Percentiles rank a stretch among this genome's conserved stretches.
Conservation (phyloP, 495 filamentous ascomycete genomes). For the Penicillium canariense region DNA sequence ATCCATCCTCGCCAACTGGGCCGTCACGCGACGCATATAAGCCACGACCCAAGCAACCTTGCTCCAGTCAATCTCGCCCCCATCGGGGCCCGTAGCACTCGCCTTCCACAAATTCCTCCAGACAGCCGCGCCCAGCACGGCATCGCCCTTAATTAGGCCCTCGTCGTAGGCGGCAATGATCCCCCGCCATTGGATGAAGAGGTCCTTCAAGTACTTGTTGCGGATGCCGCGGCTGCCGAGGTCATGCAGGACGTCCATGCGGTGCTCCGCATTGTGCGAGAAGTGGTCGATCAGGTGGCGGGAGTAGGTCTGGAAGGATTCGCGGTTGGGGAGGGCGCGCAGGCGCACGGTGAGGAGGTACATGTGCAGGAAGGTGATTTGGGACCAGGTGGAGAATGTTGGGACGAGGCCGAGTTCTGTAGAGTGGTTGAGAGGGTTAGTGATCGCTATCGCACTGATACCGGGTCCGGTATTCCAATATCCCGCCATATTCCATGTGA, state of each 20-base stretch:
- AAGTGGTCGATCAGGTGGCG: constrained; percentile 87
- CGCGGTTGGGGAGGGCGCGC: constrained; percentile 64
- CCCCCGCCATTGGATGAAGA: constrained; percentile 90
- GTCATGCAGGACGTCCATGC: constrained; percentile 73
- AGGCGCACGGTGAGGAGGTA: constrained; percentile 88
- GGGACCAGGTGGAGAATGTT: constrained; percentile 93
- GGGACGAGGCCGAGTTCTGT: constrained; percentile 62
- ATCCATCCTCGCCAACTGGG: constrained; percentile 57
- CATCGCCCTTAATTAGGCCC: constrained; percentile 76
- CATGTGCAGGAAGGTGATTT: constrained; percentile 93
- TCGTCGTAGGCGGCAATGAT: constrained; percentile 83
- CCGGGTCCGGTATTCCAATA: too few relatives aligned
- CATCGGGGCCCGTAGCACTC: constrained; percentile 37
- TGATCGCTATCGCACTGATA: neutral
- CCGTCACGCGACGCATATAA: constrained; percentile 71
- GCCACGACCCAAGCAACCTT: constrained; percentile 70
- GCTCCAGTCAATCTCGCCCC: constrained; percentile 63
- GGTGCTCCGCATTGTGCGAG: constrained; percentile 85
- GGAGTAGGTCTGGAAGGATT: constrained; percentile 59
- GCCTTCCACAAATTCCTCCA: constrained; percentile 94
- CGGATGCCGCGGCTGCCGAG: constrained; percentile 62
- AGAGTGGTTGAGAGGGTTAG: neutral
- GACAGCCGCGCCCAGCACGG: constrained; percentile 79
- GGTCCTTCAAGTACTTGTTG: constrained; percentile 85
- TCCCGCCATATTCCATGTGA: too few relatives aligned